Evolutionary conservation across 2,329 filamentous ascomycete species (phyloP).

Genomic region (Endothia cerciana): DNA sequence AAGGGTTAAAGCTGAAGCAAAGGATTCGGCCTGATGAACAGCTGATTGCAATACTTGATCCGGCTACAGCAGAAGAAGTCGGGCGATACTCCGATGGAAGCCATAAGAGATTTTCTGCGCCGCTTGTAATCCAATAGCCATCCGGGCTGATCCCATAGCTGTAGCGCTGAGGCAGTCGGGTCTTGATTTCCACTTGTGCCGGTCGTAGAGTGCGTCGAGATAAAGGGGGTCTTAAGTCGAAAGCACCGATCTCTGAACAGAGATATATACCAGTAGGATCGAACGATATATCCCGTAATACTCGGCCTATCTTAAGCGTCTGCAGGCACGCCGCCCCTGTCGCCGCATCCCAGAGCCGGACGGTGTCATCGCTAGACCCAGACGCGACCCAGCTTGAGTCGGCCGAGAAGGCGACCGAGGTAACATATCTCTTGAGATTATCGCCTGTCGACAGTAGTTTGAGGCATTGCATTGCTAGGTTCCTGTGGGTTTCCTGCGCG

Average conservation of each 20-base stretch:
- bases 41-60: not conserved
- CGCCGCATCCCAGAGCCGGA: conserved; percentile 8
- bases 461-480: too few relatives aligned
- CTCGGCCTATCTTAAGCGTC: not conserved
- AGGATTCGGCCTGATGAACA: not conserved
- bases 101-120: conserved; percentile 9
- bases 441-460: too few relatives aligned
- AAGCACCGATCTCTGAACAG: not conserved
- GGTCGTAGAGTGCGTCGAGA: not conserved
- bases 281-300: not conserved
- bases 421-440: too few relatives aligned
- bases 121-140: not conserved
- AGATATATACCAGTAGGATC: not conserved
- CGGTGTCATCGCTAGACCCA: not conserved
- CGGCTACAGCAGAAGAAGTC: not conserved
- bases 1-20: not conserved
- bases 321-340: conserved; percentile 22
- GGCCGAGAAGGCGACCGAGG: conserved; percentile 17
- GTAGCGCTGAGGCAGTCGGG: not conserved
- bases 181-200: not conserved
- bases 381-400: conserved; percentile 10
- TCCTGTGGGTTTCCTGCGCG: too few relatives aligned
- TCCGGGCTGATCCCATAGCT: conserved; percentile 3
- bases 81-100: conserved; percentile 6
- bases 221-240: not conserved